phyloP scores from a whole-genome alignment of 176 grass and related monocot genomes.

The Neostapfia colusana region DNA sequence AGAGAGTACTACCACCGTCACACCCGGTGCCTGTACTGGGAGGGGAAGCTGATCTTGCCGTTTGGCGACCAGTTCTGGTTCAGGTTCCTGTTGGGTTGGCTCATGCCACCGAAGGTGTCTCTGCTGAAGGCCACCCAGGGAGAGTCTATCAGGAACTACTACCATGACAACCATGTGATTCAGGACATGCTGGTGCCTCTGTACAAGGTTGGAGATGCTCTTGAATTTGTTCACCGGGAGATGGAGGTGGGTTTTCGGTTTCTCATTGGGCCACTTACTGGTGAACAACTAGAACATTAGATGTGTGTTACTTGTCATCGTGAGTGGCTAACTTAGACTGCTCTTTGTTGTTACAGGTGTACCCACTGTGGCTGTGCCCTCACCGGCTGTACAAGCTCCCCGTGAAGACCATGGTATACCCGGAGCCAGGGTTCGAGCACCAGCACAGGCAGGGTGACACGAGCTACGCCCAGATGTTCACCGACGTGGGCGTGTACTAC shows the following conservation, averaged over 20 bases:
- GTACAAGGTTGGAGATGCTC: constrained; percentile 89
- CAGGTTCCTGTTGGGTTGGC: constrained; percentile 79
- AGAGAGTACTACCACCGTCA: constrained; percentile 95
- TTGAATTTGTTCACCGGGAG: constrained; percentile 76
- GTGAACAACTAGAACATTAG: no score
- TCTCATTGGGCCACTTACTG: no score
- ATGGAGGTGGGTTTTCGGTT: constrained; percentile 65
- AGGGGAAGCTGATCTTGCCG: constrained; percentile 90
- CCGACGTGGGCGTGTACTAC: constrained; percentile 83
- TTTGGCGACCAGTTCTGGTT: constrained; percentile 97
- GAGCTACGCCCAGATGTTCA: constrained; percentile 86
- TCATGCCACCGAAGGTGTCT: constrained; percentile 97
- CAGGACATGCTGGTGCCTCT: constrained; percentile 89
- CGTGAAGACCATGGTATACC: constrained; percentile 87
- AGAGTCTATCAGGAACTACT: constrained; percentile 88
- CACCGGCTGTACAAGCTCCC: constrained; percentile 94
- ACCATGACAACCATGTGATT: constrained; percentile 95
- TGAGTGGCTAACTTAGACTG: not conserved
- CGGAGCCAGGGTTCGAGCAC: constrained; percentile 81
- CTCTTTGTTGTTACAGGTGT: constrained; percentile 39
- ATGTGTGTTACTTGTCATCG: not conserved
- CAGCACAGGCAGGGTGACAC: constrained; percentile 91
- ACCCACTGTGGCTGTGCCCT: constrained; percentile 88
- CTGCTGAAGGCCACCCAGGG: constrained; percentile 96
- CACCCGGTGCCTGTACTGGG: constrained; percentile 93